Evolutionary conservation across 2,329 filamentous ascomycete species (phyloP).

Genomic region (Colletotrichum chrysophilum): DNA sequence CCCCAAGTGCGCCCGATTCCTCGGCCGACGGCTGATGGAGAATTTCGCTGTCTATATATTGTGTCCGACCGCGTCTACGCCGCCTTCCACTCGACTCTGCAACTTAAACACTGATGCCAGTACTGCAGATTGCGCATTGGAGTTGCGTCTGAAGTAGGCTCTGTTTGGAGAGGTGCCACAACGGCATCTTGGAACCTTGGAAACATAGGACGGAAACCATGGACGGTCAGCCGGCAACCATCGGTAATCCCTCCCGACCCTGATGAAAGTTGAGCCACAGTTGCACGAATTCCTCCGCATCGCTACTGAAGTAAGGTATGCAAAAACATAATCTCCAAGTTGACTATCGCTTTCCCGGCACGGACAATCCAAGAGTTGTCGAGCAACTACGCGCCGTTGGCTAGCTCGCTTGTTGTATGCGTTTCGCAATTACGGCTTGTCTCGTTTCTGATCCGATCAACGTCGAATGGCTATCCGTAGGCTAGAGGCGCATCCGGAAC

Average conservation of each 20-base stretch:
- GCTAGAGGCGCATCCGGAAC: neutral
- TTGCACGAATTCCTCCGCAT: neutral
- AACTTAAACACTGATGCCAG: neutral
- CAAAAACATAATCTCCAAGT: neutral
- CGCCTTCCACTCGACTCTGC: neutral
- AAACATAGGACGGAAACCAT: neutral
- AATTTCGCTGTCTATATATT: neutral
- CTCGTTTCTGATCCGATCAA: neutral
- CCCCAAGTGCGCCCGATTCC: neutral
- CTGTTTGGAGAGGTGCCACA: neutral
- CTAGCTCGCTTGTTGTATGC: neutral
- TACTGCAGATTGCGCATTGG: neutral
- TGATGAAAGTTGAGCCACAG: neutral
- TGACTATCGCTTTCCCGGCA: neutral
- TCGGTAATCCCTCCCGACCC: neutral
- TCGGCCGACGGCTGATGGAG: neutral
- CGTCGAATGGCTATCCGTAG: neutral
- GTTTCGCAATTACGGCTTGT: neutral
- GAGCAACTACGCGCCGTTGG: neutral
- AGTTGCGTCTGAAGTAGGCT: neutral
- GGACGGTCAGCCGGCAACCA: neutral
- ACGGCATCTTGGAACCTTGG: neutral
- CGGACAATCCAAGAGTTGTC: neutral
- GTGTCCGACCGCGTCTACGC: neutral
- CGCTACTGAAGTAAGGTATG: neutral